These are phyloP conservation scores for Paracamarosporium sp. DNA, from an alignment of 2,329 filamentous ascomycete species.

Conservation along the genomic window DNA sequence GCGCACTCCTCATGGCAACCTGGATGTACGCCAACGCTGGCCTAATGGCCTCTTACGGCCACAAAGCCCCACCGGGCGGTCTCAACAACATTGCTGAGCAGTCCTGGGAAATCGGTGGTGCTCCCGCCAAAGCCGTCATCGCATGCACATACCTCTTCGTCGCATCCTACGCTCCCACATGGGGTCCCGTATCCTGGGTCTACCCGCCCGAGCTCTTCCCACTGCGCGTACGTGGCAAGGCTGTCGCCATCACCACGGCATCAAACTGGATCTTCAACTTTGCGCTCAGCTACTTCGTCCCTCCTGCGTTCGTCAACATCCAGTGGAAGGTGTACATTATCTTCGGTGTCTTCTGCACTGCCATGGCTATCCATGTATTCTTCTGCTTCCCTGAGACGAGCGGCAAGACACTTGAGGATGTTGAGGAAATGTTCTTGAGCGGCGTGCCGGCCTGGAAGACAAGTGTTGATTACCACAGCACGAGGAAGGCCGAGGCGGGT, in stretches of 20 bases:
- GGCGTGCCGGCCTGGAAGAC: slow-evolving; percentile 66
- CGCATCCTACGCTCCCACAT: slow-evolving; percentile 70
- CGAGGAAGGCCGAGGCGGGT: slow-evolving; percentile 30
- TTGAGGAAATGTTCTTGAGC: slow-evolving; percentile 72
- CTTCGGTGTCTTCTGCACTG: slow-evolving; percentile 74
- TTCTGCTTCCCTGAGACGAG: slow-evolving; percentile 72
- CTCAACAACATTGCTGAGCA: slow-evolving; percentile 51
- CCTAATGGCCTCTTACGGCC: slow-evolving; percentile 67
- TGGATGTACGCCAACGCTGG: slow-evolving; percentile 69
- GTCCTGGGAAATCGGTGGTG: slow-evolving; percentile 48
- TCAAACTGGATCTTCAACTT: slow-evolving; percentile 69
- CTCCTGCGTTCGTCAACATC: slow-evolving; percentile 65
- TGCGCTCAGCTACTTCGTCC: slow-evolving; percentile 62
- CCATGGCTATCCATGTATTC: slow-evolving; percentile 72
- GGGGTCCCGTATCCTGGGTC: slow-evolving; percentile 65
- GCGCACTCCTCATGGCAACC: slow-evolving; percentile 68
- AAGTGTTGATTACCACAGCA: slow-evolving; percentile 30
- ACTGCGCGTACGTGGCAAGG: slow-evolving; percentile 68
- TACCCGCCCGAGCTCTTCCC: slow-evolving; percentile 70
- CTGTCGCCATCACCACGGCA: slow-evolving; percentile 66
- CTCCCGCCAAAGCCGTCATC: slow-evolving; percentile 60
- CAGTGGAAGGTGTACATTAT: slow-evolving; percentile 72
- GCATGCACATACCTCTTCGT: slow-evolving; percentile 77
- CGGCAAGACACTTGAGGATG: slow-evolving; percentile 77
- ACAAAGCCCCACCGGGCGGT: slow-evolving; percentile 46